Evolutionary conservation across 2,329 filamentous ascomycete genomes (phyloP), one percentile per base, ranked within the genome.

Genomic region (Sphaerulina populicola): DNA sequence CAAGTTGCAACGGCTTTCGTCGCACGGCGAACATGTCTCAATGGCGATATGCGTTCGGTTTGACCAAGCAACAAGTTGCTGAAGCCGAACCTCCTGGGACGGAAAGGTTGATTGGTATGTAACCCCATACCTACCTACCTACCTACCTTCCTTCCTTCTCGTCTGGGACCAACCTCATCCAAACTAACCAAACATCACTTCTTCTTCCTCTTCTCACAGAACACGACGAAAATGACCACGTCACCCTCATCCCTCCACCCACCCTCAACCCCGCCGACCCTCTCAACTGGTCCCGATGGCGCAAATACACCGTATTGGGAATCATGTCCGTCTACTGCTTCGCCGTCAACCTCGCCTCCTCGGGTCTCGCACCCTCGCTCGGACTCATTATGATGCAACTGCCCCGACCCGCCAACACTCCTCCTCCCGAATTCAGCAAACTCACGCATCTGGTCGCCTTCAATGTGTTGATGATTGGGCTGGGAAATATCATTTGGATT

Each of bases 11-110:
- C 18, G n/a, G n/a, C n/a, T n/a, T n/a, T n/a, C n/a, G n/a, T n/a
- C n/a, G n/a, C n/a, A n/a, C n/a, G n/a, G n/a, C n/a, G n/a, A 18
- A 18, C 18, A 72, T 71, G 69, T 60, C 65, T 35, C 58, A 61
- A 27, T 64, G 68, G 56, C 60, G 54, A 30, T 59, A 62, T 48
- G 69, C 68, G 0, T 71, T 72, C 49, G 60, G 60, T 9, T 56
- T 72, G 12, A 68, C 69, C 1, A 71, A 72, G 50, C 60, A 65
- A 23, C 67, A 72, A 52, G 64, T 72, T 9, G 60, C 56, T 23
- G 64, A 66, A 49, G 66, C 67, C 7, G 66, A 64, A 47, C 70
- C 70, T 4, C 69, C 69, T 14, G 70, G 70, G 11, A 72, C 70
- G 9, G 60, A 65, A 2, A 62, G 61, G 15, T 61, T 72, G 9